Evolutionary conservation across 2,329 filamentous ascomycete genomes (phyloP).

Genomic region (Pseudogymnoascus sp.): DNA sequence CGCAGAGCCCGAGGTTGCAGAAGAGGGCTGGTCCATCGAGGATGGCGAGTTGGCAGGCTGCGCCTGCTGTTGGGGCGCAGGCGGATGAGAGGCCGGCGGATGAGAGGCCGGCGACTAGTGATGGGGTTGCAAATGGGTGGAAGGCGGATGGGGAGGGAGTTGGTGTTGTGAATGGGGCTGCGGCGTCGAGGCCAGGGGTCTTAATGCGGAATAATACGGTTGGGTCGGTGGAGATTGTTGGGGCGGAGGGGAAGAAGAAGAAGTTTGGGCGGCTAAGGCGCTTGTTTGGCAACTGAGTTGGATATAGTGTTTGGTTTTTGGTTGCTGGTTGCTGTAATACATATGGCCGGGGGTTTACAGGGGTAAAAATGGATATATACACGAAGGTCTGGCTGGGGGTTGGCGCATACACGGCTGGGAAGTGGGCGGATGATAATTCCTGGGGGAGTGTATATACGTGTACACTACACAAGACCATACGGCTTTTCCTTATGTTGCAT

Average conservation of each 20-base stretch:
- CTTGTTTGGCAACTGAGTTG: slow-evolving; percentile 2
- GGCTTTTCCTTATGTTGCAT: slow-evolving; percentile 1
- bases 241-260: not conserved
- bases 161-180: not conserved
- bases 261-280: not conserved
- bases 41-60: not conserved
- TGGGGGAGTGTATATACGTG: slow-evolving; percentile 3
- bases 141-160: not conserved
- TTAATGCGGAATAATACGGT: not conserved
- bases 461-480: slow-evolving; percentile 3
- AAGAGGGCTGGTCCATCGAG: slow-evolving; percentile 1
- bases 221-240: not conserved
- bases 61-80: not conserved
- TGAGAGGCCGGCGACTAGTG: not conserved
- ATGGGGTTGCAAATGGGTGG: not conserved
- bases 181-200: not conserved
- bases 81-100: not conserved
- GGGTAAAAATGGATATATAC: not conserved
- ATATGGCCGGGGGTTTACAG: not conserved
- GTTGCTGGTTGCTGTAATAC: slow-evolving; percentile 4
- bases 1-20: not conserved
- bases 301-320: not conserved
- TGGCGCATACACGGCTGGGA: not conserved
- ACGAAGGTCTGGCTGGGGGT: not conserved
- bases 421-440: not conserved